Base-by-base conservation (phyloP, 2,329 filamentous ascomycete species). In the Ascochyta rabiei region DNA sequence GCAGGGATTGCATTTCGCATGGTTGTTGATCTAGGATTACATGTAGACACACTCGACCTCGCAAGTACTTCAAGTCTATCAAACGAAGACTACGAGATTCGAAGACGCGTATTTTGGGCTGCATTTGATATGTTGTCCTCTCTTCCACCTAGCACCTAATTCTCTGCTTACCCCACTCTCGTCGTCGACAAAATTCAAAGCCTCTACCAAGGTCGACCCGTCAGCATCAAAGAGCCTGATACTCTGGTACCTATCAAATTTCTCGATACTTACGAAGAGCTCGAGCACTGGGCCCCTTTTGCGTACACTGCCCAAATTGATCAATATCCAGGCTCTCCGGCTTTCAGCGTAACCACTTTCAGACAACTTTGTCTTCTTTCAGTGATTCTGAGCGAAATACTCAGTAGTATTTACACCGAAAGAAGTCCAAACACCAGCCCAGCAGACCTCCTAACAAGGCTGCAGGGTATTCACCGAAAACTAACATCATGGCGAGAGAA, bases 1-100 rank as follows among this genome's bases (percentile, higher is more conserved):
- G 78, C 81, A 45, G 84, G 83, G 1, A 77, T 82, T 57, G 83
- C 84, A 0, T 83, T 85, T 53, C 77, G 82, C 9, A 80, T 86
- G 71, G 72, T 85, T 23, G 77, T 81, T 45, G 84, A 86, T 61
- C 65, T 86, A 4, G 79, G 82, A 0, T 79, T 85, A 57, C 81
- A 84, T 59, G 75, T 82, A 16, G 76, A 78, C 67, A 69, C 67
- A 44, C 64, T 69, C 39, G 66, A 61, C 33, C 64, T 76, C 48
- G 68, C 10, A 70, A 68, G 12, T 71, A 79, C 40, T 75, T 23
- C 21, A 23, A 23, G 21, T 23, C 21, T 23, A 6, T 23, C 77
- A 1, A 76, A 79, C 35, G 79, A 82, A 50, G 79, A 81, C 31
- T 67, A 74, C 9, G 81, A 78, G 58, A 78, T 78, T 40, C 71